These are phyloP conservation scores for Exophiala bonariae DNA, from an alignment of 2,329 filamentous ascomycete species.

Conservation along the genomic window DNA sequence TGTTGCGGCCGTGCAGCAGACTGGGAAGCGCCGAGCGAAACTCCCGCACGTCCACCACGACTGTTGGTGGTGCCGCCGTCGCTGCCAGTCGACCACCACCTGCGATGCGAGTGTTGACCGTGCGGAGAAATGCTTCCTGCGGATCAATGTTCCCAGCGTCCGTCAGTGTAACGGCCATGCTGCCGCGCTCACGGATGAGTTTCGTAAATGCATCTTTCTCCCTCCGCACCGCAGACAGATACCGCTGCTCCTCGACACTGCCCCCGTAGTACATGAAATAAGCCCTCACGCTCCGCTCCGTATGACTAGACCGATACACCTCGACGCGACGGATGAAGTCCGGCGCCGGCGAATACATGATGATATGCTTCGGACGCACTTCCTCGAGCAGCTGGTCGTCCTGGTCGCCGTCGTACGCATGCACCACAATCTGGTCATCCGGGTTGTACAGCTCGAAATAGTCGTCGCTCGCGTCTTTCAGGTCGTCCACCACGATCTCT, in stretches of 20 bases:
- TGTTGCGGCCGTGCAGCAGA: constrained; percentile 82
- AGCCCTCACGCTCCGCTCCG: constrained; percentile 67
- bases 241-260: constrained; percentile 93
- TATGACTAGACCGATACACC: constrained; percentile 90
- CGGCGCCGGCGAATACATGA: constrained; percentile 98
- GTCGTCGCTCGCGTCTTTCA: constrained; percentile 74
- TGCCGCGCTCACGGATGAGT: constrained; percentile 88
- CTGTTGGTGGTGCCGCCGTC: constrained; percentile 81
- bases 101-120: constrained; percentile 94
- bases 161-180: constrained; percentile 84
- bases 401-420: constrained; percentile 92
- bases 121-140: constrained; percentile 88
- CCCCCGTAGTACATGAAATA: constrained; percentile 97
- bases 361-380: constrained; percentile 85
- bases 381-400: constrained; percentile 97
- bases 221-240: constrained; percentile 82
- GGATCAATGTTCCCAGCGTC: constrained; percentile 75
- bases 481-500: constrained; percentile 73
- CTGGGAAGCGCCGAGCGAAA: constrained; percentile 92
- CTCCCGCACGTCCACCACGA: constrained; percentile 94
- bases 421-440: constrained; percentile 82
- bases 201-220: constrained; percentile 97
- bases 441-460: constrained; percentile 91
- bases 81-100: constrained; percentile 83
- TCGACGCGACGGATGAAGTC: constrained; percentile 93